Base-by-base conservation (phyloP, 1,284 basidiomycete species). In the Cerioporus squamosus region DNA sequence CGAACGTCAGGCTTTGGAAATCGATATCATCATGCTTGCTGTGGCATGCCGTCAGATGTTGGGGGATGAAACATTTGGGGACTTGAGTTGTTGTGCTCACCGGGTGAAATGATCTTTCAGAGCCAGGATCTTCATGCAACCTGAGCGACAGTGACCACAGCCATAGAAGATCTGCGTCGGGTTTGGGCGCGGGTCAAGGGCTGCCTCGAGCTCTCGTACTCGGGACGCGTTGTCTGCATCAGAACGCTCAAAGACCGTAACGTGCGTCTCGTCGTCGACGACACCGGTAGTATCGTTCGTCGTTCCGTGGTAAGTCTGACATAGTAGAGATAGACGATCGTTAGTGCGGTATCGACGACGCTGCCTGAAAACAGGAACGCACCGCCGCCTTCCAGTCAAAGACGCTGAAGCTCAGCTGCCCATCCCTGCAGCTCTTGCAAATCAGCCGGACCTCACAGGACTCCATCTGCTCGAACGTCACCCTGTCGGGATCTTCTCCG, bases 391-490 rank as follows among this genome's bases (percentile, higher is more conserved):
- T 33, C 60, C 57, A 61, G 15, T 55, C 51, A 22, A 53, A 22
- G 1, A 53, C 57, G 1, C 47, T 44, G 22, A n/a, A n/a, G n/a
- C n/a, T n/a, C n/a, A n/a, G n/a, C n/a, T n/a, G n/a, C n/a, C n/a
- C n/a, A n/a, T n/a, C 22, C 20, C 24, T 20, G 24, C 18, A 17
- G 14, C 23, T 36, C 20, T 4, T 51, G 43, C 56, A 61, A 12
- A 50, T 44, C 45, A 83, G 70, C 50, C 74, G 71, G 5, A 66
- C 46, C 48, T 74, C 62, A 26, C 71, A 55, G 5, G 62, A 44
- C 53, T 84, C 81, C 79, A 85, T 79, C 50, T 81, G 74, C 7
- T 63, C 61, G 20, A 69, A 61, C n/a, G 80, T 83, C 2, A 75
- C 71, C 0, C 57, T 72, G 10, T 63, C 58, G 1, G 80, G 76